Percentiles rank a stretch among this genome's conserved stretches.
Evolutionary conservation across 108 stramenopile species (phyloP).

Genomic region (Pseudonitzschia delicatissima): DNA sequence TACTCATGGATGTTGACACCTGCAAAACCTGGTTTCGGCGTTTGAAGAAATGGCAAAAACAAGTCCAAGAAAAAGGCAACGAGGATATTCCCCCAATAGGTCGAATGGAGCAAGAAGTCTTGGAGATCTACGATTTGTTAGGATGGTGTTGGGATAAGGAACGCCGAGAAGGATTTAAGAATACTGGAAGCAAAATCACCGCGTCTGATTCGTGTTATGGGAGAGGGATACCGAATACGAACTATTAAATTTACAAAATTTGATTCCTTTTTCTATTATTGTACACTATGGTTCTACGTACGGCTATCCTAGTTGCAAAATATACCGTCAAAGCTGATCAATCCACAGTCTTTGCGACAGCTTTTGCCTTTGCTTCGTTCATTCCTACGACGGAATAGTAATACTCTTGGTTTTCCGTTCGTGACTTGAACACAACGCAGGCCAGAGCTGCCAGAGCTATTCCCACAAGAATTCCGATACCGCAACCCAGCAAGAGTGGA

Average conservation of each 20-base stretch:
- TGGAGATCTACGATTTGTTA: constrained; percentile 10
- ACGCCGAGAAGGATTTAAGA: neutral
- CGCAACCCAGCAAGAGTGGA: constrained; percentile 17
- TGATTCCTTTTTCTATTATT: neutral
- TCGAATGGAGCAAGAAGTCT: neutral
- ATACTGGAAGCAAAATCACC: constrained; percentile 5
- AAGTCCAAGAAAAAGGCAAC: neutral
- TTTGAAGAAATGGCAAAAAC: neutral
- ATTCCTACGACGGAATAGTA: constrained; percentile 23
- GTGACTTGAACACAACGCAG: neutral
- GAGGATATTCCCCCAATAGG: neutral
- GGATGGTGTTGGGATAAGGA: constrained; percentile 9
- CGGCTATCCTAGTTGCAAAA: constrained; percentile 13
- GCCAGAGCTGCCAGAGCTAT: neutral
- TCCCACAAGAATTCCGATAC: constrained; percentile 8
- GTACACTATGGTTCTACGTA: neutral
- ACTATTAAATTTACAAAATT: too few species aligned
- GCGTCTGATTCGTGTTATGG: constrained; percentile 16
- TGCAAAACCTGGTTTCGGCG: neutral
- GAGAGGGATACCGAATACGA: neutral
- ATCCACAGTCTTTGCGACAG: neutral
- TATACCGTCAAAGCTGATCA: too few species aligned
- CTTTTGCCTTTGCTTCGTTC: constrained; percentile 40
- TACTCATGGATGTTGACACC: neutral
- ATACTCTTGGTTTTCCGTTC: neutral